These are phyloP conservation scores for Cicer pinnatifidum DNA, from an alignment of 306 rosid species.

Conservation along the genomic window DNA sequence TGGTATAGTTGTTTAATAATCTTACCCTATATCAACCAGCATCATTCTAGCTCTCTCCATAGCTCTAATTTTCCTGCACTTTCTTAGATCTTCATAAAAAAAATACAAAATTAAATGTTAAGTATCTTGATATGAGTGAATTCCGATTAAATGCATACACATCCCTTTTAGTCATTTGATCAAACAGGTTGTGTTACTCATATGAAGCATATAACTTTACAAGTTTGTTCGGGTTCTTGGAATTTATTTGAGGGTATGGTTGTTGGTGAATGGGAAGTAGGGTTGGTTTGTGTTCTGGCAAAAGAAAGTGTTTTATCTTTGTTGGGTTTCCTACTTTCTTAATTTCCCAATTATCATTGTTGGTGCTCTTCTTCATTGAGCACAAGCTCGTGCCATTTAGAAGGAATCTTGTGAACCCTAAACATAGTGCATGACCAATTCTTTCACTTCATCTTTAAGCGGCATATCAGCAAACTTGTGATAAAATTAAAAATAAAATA, in stretches of 20 bases:
- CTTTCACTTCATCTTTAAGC: too few relatives aligned
- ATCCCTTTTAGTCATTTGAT: slow-evolving; percentile 64
- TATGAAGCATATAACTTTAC: slow-evolving; percentile 61
- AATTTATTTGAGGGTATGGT: slow-evolving; percentile 59
- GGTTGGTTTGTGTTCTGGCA: slow-evolving; percentile 61
- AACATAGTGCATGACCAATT: too few relatives aligned
- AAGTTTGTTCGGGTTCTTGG: slow-evolving; percentile 75
- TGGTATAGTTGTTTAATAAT: slow-evolving; percentile 45
- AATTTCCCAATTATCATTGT: slow-evolving; percentile 44
- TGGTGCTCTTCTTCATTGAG: slow-evolving; percentile 43
- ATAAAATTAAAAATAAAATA: too few relatives aligned
- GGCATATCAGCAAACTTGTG: too few relatives aligned
- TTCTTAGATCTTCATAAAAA: slow-evolving; percentile 69
- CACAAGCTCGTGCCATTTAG: slow-evolving; percentile 32
- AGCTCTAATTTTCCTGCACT: slow-evolving; percentile 64
- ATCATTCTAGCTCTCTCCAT: slow-evolving; percentile 65
- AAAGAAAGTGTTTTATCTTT: slow-evolving; percentile 43
- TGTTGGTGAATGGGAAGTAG: slow-evolving; percentile 62
- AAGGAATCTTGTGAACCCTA: background rate
- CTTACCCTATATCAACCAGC: slow-evolving; percentile 78
- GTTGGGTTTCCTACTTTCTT: slow-evolving; percentile 41
- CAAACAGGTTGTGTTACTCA: slow-evolving; percentile 74
- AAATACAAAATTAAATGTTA: slow-evolving; percentile 68
- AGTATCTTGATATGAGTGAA: slow-evolving; percentile 74
- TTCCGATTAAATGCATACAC: slow-evolving; percentile 72